Base-by-base conservation (phyloP, 805 yeast genomes). In the Hanseniaspora meyeri region DNA sequence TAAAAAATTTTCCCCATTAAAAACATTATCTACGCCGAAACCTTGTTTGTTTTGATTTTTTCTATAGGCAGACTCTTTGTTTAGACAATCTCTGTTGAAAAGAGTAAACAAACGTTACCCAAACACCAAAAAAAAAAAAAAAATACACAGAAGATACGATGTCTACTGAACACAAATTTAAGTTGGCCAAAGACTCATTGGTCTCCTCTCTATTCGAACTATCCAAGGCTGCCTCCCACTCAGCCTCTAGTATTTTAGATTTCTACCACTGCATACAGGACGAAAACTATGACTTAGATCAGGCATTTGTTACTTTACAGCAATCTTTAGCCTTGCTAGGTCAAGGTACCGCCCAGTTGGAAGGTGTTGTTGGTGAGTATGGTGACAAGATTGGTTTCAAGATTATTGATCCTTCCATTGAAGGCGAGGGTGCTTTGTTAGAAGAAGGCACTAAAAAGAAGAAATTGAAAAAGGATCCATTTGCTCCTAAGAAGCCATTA, bases 401-500 rank as follows among this genome's bases (percentile, higher is more conserved):
- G 24, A 62, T 61, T 9, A 20, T 43, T 50, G 55, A 50, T 42
- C 60, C 40, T 39, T 51, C 40, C 27, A 47, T 37, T 34, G 51
- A 46, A 3, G 19, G 34, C 2, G 48, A 42, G 8, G 58, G 38
- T 14, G 37, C 57, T 17, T 20, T 37, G 17, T 32, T 51, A 16
- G 39, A 32, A 1, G 70, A 66, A 24, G 68, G 65, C 54, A 69
- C 66, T 14, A 68, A 68, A 57, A 70, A 67, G 32, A 75, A 74
- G 68, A 74, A 73, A 62, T 70, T 68, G 57, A 83, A 79, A 70
- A 80, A 78, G 63, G 97, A 91, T 70, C 97, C 97, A 53, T 83
- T 86, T 65, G 96, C 96, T 47, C 98, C 98, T 59, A 88, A 87
- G 76, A 89, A 89, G 65, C 97, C 98, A 16, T 74, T 87, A 65